phyloP scores from a whole-genome alignment of 2,329 filamentous ascomycete species.

The Thermothelomyces thermophilus region DNA sequence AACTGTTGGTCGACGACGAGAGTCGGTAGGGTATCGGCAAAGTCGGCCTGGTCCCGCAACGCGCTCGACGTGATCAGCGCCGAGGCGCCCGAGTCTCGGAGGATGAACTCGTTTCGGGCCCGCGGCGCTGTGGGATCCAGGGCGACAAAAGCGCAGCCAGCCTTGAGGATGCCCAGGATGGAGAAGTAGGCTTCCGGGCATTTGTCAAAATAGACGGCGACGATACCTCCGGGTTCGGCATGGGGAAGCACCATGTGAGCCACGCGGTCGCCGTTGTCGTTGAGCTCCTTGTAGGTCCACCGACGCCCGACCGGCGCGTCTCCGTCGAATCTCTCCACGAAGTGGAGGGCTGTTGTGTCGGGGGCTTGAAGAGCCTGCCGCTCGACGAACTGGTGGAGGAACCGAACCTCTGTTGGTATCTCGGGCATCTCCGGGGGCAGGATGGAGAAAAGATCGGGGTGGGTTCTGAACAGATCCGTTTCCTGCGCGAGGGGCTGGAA shows the following conservation, averaged over 20 bases:
- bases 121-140: conserved; percentile 68
- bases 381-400: conserved; percentile 78
- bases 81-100: conserved; percentile 62
- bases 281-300: conserved; percentile 72
- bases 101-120: conserved; percentile 69
- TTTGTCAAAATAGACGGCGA: conserved; percentile 78
- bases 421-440: conserved; percentile 52
- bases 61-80: conserved; percentile 51
- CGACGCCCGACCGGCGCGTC: conserved; percentile 38
- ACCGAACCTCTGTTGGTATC: conserved; percentile 50
- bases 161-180: conserved; percentile 75
- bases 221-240: conserved; percentile 51
- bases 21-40: conserved; percentile 29
- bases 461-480: conserved; percentile 31
- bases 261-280: conserved; percentile 64
- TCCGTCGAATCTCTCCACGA: conserved; percentile 52
- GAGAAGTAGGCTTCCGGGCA: conserved; percentile 77
- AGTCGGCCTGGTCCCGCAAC: conserved; percentile 27
- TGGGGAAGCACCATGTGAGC: conserved; percentile 54
- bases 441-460: conserved; percentile 52
- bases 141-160: conserved; percentile 74
- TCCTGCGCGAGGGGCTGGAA: conserved; percentile 38
- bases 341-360: conserved; percentile 64
- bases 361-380: conserved; percentile 49
- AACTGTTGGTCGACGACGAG: conserved; percentile 30